Evolutionary conservation across 768 basidiomycete genomes (phyloP).

Genomic region (Mycena galericulata): DNA sequence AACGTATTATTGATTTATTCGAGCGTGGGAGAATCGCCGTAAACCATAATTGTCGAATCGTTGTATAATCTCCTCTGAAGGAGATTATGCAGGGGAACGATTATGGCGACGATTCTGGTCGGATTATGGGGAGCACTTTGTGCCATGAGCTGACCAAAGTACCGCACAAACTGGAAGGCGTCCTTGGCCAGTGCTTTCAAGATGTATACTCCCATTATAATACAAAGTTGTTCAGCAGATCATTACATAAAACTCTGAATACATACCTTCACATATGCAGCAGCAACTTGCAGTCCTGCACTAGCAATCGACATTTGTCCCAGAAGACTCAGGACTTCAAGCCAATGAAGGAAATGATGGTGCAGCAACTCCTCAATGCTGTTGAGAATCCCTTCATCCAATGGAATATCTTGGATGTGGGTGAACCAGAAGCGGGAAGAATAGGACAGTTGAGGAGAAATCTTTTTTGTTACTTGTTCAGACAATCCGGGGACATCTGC

Average conservation of each 20-base stretch:
- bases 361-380: slow-evolving; percentile 10
- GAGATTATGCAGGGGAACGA: too few relatives aligned
- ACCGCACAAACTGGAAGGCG: slow-evolving; percentile 23
- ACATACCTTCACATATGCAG: not conserved
- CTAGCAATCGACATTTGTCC: not conserved
- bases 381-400: not conserved
- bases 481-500: slow-evolving; percentile 4
- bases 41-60: too few relatives aligned
- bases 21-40: too few relatives aligned
- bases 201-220: not conserved
- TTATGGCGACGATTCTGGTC: too few relatives aligned
- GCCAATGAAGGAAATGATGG: slow-evolving; percentile 30
- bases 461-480: not conserved
- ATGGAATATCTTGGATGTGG: slow-evolving; percentile 8
- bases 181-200: slow-evolving; percentile 13
- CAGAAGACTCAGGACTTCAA: slow-evolving; percentile 34
- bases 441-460: slow-evolving; percentile 23
- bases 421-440: slow-evolving; percentile 21
- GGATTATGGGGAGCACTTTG: slow-evolving; percentile 39
- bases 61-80: too few relatives aligned
- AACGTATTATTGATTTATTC: too few relatives aligned
- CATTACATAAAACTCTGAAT: not conserved
- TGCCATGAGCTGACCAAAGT: slow-evolving; percentile 29
- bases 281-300: not conserved
- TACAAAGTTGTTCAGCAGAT: too few relatives aligned